phyloP scores from a whole-genome alignment of 78 protist genomes.

The Bigelowiella natans region DNA sequence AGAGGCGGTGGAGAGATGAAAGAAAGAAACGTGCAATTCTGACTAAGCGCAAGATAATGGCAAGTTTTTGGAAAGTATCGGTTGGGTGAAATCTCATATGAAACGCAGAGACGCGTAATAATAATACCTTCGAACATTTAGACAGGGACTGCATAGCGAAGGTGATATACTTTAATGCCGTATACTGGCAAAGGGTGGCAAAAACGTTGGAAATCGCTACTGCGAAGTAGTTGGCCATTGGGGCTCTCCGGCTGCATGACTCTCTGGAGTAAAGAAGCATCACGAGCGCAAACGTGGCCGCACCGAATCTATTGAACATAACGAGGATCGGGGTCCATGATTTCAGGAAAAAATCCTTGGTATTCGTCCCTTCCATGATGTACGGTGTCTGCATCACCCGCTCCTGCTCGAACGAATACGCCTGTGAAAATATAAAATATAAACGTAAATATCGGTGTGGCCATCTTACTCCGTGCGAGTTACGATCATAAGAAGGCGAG shows the following conservation, averaged over 20 bases:
- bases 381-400: background rate
- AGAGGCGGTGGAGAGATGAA: no score
- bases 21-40: no score
- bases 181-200: background rate
- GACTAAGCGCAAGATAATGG: no score
- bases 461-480: background rate
- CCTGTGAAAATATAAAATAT: background rate
- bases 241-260: background rate
- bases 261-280: background rate
- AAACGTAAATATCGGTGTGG: no score
- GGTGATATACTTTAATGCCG: background rate
- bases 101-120: no score
- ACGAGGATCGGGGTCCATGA: background rate
- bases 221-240: background rate
- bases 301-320: background rate
- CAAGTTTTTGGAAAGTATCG: no score
- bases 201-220: background rate
- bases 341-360: background rate
- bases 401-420: background rate
- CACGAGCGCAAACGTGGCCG: background rate
- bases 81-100: no score
- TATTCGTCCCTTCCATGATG: background rate
- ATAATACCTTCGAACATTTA: background rate
- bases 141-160: background rate
- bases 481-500: background rate